Base-by-base conservation (phyloP, 371 early-diverging fungal genomes). In the Mortierella sp. region DNA sequence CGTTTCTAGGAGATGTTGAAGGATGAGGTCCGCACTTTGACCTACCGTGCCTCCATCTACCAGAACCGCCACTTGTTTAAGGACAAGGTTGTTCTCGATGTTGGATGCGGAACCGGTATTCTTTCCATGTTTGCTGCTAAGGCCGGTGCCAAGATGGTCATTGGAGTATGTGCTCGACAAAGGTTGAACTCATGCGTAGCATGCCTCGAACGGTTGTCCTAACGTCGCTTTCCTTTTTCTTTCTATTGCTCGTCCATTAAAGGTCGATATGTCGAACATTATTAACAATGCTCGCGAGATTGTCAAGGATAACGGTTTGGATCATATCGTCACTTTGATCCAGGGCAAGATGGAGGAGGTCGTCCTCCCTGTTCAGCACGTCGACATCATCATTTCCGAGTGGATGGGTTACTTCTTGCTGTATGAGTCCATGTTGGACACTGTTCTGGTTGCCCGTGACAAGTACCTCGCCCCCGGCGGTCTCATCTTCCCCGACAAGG, bases 391-490 rank as follows among this genome's bases (percentile, higher is more conserved):
- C 66, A 95, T 99, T 56, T 95, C 95, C 5, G 99, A 99, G 81
- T 99, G 99, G 99, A 99, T 99, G 97, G 99, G 99, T 27, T 98
- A 99, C 89, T 97, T 97, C 79, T 86, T 98, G 78, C 85, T 98
- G 50, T 98, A 95, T 80, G 98, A 99, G 79, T 94, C 94, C 80
- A 99, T 99, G 99, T 86, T 99, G 78, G 98, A 99, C 82, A 96
- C 97, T 6, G 99, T 99, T 23, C 86, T 99, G 43, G 86, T 89
- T 52, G 99, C 99, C 15, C 90, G 99, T 70, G 98, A 99, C 86
- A 89, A 89, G 79, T 98, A 94, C 84, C 88, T 99, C 64, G 87
- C 83, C 42, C 88, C 89, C 15, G 88, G 84, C 46, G 95, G 94
- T 66, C 69, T 93, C 65, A 92, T 98, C 82, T 95, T 94, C 83